phyloP scores from a whole-genome alignment of 2,329 filamentous ascomycete genomes.

The Myrmaecium sp. region DNA sequence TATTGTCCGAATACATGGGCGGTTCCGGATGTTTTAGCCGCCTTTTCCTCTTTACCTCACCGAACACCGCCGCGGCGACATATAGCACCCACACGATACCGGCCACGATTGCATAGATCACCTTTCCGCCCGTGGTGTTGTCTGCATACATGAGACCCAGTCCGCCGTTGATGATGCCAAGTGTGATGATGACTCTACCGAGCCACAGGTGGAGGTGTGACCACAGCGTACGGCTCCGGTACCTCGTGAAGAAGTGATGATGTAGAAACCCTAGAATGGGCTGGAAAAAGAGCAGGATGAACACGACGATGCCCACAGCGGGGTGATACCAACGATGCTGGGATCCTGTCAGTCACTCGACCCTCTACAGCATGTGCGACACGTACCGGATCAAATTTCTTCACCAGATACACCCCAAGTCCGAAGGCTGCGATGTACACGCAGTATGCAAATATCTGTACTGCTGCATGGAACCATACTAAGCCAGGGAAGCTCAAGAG shows the following conservation, averaged over 20 bases:
- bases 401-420: conserved; percentile 33
- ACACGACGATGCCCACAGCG: conserved; percentile 33
- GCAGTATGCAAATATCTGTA: conserved; percentile 32
- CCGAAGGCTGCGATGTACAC: conserved; percentile 32
- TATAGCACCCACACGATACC: conserved; percentile 18
- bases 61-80: conserved; percentile 12
- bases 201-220: conserved; percentile 36
- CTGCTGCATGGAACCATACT: conserved; percentile 26
- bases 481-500: conserved; percentile 25
- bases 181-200: conserved; percentile 29
- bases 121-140: conserved; percentile 9
- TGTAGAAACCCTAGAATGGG: conserved; percentile 33
- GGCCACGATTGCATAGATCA: conserved; percentile 17
- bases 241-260: conserved; percentile 30
- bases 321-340: conserved; percentile 28
- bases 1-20: too few species aligned
- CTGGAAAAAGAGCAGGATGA: conserved; percentile 34
- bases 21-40: too few species aligned
- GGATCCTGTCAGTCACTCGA: too few species aligned
- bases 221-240: conserved; percentile 23
- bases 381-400: conserved; percentile 16
- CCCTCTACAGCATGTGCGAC: too few species aligned
- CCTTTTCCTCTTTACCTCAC: conserved; percentile 10
- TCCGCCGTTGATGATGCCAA: conserved; percentile 38
- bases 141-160: conserved; percentile 30